Percentiles rank a stretch among this genome's conserved stretches.
phyloP scores from a whole-genome alignment of 2,329 filamentous ascomycete species.

The Exophiala sideris region DNA sequence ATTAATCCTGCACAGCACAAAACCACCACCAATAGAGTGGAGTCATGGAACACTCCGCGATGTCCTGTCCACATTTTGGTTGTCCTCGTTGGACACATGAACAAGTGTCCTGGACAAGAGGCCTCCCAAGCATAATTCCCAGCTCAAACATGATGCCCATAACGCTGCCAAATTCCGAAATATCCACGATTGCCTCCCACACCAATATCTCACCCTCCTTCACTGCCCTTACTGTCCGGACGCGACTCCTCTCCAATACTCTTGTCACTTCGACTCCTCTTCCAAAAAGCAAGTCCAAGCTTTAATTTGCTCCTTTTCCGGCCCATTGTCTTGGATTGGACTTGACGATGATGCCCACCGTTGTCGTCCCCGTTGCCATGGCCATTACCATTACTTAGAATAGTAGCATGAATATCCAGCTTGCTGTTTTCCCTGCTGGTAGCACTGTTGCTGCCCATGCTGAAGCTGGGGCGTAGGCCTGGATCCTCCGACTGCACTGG shows the following conservation, averaged over 20 bases:
- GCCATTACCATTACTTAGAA: conserved; percentile 25
- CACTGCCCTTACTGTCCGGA: conserved; percentile 17
- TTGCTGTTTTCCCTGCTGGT: conserved; percentile 27
- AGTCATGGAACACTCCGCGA: too few relatives aligned
- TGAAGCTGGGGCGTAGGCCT: conserved; percentile 20
- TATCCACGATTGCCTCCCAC: too few relatives aligned
- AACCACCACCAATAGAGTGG: too few relatives aligned
- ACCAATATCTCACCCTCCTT: conserved; percentile 1
- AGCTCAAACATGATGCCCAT: too few relatives aligned
- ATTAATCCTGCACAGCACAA: too few relatives aligned
- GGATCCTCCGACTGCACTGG: conserved; percentile 19
- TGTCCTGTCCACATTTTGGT: too few relatives aligned
- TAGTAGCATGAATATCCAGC: conserved; percentile 24
- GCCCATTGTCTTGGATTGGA: conserved; percentile 22
- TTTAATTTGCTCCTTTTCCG: conserved; percentile 25
- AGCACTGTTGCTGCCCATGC: conserved; percentile 26
- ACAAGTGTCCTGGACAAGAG: too few relatives aligned
- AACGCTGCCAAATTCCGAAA: too few relatives aligned
- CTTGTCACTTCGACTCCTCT: conserved; percentile 22
- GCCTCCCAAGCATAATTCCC: too few relatives aligned
- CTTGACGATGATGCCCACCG: conserved; percentile 19
- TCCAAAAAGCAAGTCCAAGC: conserved; percentile 26
- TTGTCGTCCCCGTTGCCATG: conserved; percentile 5
- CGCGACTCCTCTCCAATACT: conserved; percentile 11
- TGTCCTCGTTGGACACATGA: too few relatives aligned